phyloP scores from a whole-genome alignment of 225 moss, liverwort and hornwort genomes.

The Neckera pumila region DNA sequence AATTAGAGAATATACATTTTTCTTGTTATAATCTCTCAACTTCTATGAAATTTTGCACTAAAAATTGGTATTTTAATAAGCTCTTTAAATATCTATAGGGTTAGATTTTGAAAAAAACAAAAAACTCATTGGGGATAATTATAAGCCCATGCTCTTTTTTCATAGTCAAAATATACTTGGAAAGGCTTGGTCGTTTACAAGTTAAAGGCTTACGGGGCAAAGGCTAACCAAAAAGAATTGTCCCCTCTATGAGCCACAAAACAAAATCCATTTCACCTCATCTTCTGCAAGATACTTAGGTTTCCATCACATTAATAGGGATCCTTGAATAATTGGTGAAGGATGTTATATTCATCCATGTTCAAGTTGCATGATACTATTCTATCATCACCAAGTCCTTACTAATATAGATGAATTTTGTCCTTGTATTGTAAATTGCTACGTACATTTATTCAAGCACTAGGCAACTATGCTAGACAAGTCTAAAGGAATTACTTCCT shows the following conservation, averaged over 20 bases:
- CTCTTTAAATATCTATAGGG: too few species aligned
- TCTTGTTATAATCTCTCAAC: too few species aligned
- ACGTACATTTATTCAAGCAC: neutral
- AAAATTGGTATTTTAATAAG: too few species aligned
- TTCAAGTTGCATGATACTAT: neutral
- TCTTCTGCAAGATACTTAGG: neutral
- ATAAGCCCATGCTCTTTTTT: too few species aligned
- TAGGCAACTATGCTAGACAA: neutral
- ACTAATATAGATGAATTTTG: neutral
- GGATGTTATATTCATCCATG: neutral
- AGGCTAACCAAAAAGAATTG: neutral
- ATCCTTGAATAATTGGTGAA: neutral
- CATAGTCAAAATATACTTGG: too few species aligned
- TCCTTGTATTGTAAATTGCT: neutral
- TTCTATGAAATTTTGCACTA: too few species aligned
- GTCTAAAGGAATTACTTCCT: neutral
- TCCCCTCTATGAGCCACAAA: neutral
- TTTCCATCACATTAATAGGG: rapidly evolving
- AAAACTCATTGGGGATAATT: too few species aligned
- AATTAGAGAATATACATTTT: too few species aligned
- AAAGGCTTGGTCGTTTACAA: too few species aligned
- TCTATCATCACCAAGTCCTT: neutral
- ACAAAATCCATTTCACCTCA: neutral
- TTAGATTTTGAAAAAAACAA: too few species aligned
- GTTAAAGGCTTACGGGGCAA: too few species aligned